Evolutionary conservation across 1,284 basidiomycete species (phyloP).

Genomic region (Cryptococcus sp.): DNA sequence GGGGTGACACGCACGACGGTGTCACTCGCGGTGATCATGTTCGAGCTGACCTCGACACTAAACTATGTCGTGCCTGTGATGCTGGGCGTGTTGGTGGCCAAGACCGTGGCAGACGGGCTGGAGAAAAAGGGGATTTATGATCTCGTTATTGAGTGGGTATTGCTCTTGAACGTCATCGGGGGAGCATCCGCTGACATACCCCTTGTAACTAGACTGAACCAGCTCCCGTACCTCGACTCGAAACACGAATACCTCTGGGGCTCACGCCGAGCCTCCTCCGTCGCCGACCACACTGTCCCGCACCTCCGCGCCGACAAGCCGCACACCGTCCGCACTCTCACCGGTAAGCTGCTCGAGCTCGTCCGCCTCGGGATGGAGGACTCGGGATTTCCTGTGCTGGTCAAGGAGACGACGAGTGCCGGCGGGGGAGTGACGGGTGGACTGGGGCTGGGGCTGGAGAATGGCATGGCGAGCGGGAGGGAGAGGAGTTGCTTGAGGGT

Average conservation of each 20-base stretch:
- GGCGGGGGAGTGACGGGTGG: slow-evolving; percentile 14
- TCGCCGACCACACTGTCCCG: slow-evolving; percentile 55
- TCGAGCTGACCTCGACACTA: slow-evolving; percentile 90
- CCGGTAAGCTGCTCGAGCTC: slow-evolving; percentile 42
- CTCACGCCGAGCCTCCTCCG: slow-evolving; percentile 65
- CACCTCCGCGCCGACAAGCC: slow-evolving; percentile 42
- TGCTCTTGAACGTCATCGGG: not conserved
- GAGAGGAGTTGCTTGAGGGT: slow-evolving; percentile 55
- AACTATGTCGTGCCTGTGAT: slow-evolving; percentile 95
- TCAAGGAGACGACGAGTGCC: slow-evolving; percentile 53
- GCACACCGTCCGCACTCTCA: slow-evolving; percentile 43
- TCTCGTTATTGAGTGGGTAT: slow-evolving; percentile 75
- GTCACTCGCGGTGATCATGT: slow-evolving; percentile 93
- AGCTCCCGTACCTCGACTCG: slow-evolving; percentile 85
- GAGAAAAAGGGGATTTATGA: slow-evolving; percentile 96
- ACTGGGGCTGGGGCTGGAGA: slow-evolving; percentile 5
- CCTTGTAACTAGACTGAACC: slow-evolving; percentile 57
- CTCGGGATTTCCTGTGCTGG: slow-evolving; percentile 81
- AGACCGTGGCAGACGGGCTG: slow-evolving; percentile 86
- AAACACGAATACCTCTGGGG: slow-evolving; percentile 89
- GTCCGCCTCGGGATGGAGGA: slow-evolving; percentile 54
- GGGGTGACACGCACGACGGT: slow-evolving; percentile 72
- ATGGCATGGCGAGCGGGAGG: slow-evolving; percentile 6
- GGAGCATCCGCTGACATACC: not conserved
- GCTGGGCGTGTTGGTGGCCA: slow-evolving; percentile 80